These are phyloP conservation scores for Erigeron canadensis DNA, from an alignment of 129 eudicot species.

Conservation along the genomic window DNA sequence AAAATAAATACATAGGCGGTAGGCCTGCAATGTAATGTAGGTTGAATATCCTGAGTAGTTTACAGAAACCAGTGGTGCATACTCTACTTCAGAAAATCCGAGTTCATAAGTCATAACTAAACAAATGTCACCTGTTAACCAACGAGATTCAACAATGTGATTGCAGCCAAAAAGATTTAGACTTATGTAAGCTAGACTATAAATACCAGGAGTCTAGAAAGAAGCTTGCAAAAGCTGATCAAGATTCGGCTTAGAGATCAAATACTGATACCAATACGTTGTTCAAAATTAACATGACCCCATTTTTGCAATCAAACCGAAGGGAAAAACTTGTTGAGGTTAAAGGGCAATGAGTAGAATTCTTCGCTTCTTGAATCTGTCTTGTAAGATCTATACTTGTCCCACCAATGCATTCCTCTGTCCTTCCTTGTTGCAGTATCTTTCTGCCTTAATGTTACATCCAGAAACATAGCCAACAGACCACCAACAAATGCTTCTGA, in stretches of 20 bases:
- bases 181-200: not conserved
- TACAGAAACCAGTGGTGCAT: not conserved
- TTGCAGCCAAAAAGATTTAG: not conserved
- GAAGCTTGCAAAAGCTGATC: slow-evolving; percentile 22
- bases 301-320: slow-evolving; percentile 43
- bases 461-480: slow-evolving; percentile 63
- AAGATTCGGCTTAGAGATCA: slow-evolving; percentile 28
- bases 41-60: too few relatives aligned
- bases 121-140: not conserved
- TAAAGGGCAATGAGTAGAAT: slow-evolving; percentile 84
- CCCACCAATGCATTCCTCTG: slow-evolving; percentile 97
- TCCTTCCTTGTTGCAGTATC: slow-evolving; percentile 78
- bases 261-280: not conserved
- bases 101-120: not conserved
- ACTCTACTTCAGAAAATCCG: not conserved
- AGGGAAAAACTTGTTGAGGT: slow-evolving; percentile 97
- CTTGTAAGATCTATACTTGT: slow-evolving; percentile 73
- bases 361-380: slow-evolving; percentile 93
- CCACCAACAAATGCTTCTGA: slow-evolving; percentile 94
- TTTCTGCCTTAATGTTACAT: slow-evolving; percentile 60
- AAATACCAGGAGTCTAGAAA: slow-evolving; percentile 22
- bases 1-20: too few relatives aligned
- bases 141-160: slow-evolving; percentile 10
- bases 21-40: too few relatives aligned
- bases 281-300: slow-evolving; percentile 21